Base-by-base conservation (phyloP, 257 asterid species). In the Cynanchum wilfordii region DNA sequence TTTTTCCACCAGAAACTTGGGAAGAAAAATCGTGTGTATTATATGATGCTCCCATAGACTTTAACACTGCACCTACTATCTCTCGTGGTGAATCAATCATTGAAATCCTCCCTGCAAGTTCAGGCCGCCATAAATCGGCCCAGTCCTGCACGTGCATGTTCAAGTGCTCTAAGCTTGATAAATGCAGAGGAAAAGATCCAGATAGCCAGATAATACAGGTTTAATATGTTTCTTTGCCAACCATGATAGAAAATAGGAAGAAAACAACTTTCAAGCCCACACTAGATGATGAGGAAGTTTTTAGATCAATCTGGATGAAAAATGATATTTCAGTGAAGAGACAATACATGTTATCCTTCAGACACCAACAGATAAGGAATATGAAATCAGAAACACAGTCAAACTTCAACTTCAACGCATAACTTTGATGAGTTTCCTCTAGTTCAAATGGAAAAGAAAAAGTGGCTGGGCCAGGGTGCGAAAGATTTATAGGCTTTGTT, bases 61-160 rank as follows among this genome's bases (percentile, higher is more conserved):
- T 94, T 83, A 94, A 76, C 58, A 90, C 96, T 29, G 93, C 89
- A 69, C 99, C 99, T 59, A 94, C 80, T 72, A 94, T 86, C 84
- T 91, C 99, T 77, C 97, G 81, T 12, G 97, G 87, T 68, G 97
- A 89, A 83, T 94, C 93, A 36, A 94, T 89, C 99, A 94, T 94
- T 57, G 99, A 72, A 84, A 91, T 90, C 82, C 84, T 94, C 74
- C 99, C 96, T 36, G 93, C 82, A 50, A 91, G 98, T 78, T 94
- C 97, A 76, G 97, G 89, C 64, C 93, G 86, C 99, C 99, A 94
- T 66, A 94, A 86, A 84, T 94, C 99, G 50, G 90, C 85, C 99
- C 98, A 94, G 80, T 94, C 99, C 99, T 94, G 88, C 77, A 79
- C 42, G 68, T 57, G 57, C 38, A 69, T 29, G 50, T 64, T 29